These are phyloP conservation scores for Dunaliella sp. DNA, from an alignment of 139 green algal genomes.

Conservation along the genomic window DNA sequence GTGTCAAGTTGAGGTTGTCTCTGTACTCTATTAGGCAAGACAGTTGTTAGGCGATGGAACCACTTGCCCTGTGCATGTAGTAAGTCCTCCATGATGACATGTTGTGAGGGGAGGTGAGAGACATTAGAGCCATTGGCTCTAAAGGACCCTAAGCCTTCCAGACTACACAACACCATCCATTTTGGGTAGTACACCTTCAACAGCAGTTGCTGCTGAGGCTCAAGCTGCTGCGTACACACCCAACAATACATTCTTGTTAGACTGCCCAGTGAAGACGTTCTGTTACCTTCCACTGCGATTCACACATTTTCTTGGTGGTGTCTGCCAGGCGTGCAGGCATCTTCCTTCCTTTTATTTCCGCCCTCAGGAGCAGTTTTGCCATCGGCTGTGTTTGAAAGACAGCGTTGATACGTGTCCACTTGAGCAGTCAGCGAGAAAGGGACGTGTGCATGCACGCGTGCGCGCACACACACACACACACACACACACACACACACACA, in stretches of 20 bases:
- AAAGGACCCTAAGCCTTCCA: neutral
- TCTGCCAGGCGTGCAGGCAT: neutral
- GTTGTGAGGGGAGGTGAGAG: neutral
- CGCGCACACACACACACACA: neutral
- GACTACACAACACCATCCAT: neutral
- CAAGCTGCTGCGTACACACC: neutral
- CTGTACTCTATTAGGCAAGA: no score
- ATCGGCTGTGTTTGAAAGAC: neutral
- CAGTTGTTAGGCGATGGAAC: no score
- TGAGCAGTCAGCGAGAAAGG: neutral
- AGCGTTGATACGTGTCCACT: no score
- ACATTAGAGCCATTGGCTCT: neutral
- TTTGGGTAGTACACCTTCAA: neutral
- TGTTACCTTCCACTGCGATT: constrained; percentile 57
- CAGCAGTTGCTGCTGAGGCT: constrained; percentile 10
- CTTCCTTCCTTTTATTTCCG: neutral
- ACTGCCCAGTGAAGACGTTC: neutral
- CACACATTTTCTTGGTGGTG: constrained; percentile 36
- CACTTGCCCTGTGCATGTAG: no score
- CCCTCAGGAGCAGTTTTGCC: neutral
- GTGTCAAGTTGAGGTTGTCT: no score
- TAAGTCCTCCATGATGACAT: no score
- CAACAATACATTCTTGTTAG: neutral
- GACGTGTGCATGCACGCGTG: neutral
- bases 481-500: neutral